Evolutionary conservation across 805 yeast species (phyloP).

Genomic region (Grigorovia transvaalensis): DNA sequence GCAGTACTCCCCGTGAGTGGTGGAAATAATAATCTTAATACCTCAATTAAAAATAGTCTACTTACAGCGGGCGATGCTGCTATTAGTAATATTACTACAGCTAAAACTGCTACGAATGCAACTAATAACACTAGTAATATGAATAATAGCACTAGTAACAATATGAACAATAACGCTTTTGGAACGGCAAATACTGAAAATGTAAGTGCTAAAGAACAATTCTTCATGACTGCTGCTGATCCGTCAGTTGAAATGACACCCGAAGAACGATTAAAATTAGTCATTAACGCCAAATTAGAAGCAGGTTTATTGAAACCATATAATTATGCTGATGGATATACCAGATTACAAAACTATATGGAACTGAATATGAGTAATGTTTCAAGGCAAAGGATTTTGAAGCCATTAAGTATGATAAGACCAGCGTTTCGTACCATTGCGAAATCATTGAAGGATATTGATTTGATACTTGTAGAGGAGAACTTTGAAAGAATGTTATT

Average conservation of each 20-base stretch:
- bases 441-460: constrained; percentile 78
- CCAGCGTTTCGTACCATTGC: constrained; percentile 95
- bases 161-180: background rate
- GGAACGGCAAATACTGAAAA: background rate
- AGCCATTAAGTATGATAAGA: constrained; percentile 74
- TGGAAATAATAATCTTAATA: background rate
- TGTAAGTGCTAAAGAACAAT: constrained; percentile 78
- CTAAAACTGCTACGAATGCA: constrained; percentile 69
- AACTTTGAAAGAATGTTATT: constrained; percentile 86
- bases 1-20: background rate
- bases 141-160: constrained; percentile 22
- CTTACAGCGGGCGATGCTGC: background rate
- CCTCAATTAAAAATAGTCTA: background rate
- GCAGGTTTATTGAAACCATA: constrained; percentile 91
- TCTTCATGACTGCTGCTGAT: constrained; percentile 92
- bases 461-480: constrained; percentile 85
- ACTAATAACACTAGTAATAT: constrained; percentile 40
- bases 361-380: constrained; percentile 82
- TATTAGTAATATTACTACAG: background rate
- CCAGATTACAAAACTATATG: constrained; percentile 81
- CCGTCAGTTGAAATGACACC: constrained; percentile 92
- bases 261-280: constrained; percentile 85
- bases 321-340: constrained; percentile 89
- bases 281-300: constrained; percentile 84
- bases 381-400: constrained; percentile 73